phyloP scores from a whole-genome alignment of 2,329 filamentous ascomycete species.

The Aspergillus fumigatus region DNA sequence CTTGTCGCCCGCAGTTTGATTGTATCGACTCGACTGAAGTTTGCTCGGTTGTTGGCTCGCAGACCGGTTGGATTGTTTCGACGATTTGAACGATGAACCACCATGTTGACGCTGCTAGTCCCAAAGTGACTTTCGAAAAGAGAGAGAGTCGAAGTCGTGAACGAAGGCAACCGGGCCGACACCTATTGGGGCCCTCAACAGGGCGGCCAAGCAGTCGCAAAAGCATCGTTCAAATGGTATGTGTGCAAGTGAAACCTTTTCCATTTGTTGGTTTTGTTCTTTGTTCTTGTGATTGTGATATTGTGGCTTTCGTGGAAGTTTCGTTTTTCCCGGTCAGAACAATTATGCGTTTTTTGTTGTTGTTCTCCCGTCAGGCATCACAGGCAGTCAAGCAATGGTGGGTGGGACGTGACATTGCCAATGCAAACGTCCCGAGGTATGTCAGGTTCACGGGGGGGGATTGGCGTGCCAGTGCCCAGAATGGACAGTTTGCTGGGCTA shows the following conservation, averaged over 20 bases:
- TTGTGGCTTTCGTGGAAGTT: neutral
- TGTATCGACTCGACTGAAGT: neutral
- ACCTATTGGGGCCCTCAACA: neutral
- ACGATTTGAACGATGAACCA: neutral
- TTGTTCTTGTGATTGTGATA: neutral
- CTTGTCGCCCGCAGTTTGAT: neutral
- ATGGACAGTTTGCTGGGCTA: neutral
- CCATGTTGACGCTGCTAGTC: neutral
- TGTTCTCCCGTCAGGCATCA: neutral
- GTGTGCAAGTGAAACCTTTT: neutral
- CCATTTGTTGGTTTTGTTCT: neutral
- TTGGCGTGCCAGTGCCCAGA: neutral
- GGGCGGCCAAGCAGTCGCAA: neutral
- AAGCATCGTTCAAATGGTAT: neutral
- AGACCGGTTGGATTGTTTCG: neutral
- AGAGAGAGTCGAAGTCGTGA: neutral
- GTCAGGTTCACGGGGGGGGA: neutral
- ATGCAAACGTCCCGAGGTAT: neutral
- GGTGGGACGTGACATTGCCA: neutral
- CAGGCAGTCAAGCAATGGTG: neutral
- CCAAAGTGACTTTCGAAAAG: neutral
- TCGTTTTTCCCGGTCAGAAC: neutral
- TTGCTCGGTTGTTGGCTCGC: neutral
- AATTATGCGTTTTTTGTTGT: neutral
- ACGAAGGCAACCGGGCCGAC: neutral